Evolutionary conservation across 2,329 filamentous ascomycete species (phyloP), one percentile per base, ranked within the genome.

Genomic region (Colletotrichum spaethianum): DNA sequence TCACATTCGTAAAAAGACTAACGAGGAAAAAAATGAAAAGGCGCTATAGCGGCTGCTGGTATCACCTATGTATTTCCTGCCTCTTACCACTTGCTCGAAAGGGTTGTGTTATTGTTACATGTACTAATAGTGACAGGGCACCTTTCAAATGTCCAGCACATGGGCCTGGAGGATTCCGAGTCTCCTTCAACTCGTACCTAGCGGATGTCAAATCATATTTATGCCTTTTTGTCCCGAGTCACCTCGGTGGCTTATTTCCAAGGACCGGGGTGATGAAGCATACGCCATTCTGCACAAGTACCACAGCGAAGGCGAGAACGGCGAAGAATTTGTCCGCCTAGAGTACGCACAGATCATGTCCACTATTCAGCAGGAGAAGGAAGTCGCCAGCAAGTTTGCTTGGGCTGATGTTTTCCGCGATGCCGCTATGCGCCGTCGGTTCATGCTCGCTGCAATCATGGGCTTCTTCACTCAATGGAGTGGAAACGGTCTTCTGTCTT

Each of bases 331-430:
- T 16, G 88, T 91, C 23, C 83, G 86, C 56, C 23, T 90, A 4
- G 87, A 91, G 77, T 88, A 86, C 73, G 86, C 86, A 20, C 86
- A 90, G 76, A 89, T 89, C 77, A 83, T 87, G 63, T 85, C 86
- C 72, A 85, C 87, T 28, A 83, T 89, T 52, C 81, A 82, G 56
- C 80, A 84, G 31, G 86, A 86, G 31, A 84, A 84, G 64, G 81
- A 85, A 23, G 82, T 85, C 50, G 83, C 85, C 1, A 79, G 84
- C 33, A 78, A 77, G 5, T 86, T 88, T 78, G 82, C 83, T 1
- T 87, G 76, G 78, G 75, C 76, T 23, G 76, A 83, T 20, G 75
- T 80, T 5, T 72, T 79, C 6, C 79, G 81, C 1, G 79, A 81
- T 28, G 75, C 81, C 9, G 76, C 78, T 2, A 82, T 80, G 76